These are phyloP conservation scores for Cladosporium austrohemisphaericum DNA, from an alignment of 2,329 filamentous ascomycete genomes.

Conservation along the genomic window DNA sequence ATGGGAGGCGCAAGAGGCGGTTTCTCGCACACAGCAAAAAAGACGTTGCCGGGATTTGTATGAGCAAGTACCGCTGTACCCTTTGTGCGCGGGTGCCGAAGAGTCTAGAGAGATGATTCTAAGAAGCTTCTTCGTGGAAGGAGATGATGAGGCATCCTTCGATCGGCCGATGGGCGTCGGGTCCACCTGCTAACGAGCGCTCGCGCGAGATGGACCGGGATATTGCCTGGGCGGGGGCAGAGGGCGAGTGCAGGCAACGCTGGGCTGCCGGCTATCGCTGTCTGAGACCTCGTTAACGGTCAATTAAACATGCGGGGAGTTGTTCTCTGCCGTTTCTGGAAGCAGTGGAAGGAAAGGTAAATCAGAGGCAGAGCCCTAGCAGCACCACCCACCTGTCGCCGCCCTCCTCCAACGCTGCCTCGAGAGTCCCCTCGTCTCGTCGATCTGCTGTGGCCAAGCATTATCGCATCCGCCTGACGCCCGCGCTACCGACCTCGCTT, in stretches of 20 bases:
- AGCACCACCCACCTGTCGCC: neutral
- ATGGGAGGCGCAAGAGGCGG: too few relatives aligned
- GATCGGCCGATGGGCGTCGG: slow-evolving; percentile 11
- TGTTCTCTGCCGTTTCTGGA: slow-evolving; percentile 2
- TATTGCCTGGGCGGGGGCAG: neutral
- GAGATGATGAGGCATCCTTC: slow-evolving; percentile 11
- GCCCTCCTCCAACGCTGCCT: neutral
- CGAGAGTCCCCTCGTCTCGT: neutral
- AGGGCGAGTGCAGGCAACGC: neutral
- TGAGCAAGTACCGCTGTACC: slow-evolving; percentile 11
- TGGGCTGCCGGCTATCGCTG: too few relatives aligned
- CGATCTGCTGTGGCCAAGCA: slow-evolving; percentile 5
- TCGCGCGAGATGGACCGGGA: neutral
- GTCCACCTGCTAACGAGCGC: neutral
- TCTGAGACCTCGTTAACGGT: neutral
- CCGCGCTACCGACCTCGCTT: neutral
- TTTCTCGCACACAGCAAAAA: neutral
- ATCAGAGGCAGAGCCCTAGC: neutral
- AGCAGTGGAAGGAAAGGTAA: neutral
- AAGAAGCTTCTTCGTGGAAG: slow-evolving; percentile 8
- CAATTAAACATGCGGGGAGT: slow-evolving; percentile 10
- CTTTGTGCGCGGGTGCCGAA: slow-evolving; percentile 5
- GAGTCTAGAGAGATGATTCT: neutral
- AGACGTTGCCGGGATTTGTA: neutral
- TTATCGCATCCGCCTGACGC: neutral